phyloP scores from a whole-genome alignment of 495 filamentous ascomycete species.

The Tuber indicum region DNA sequence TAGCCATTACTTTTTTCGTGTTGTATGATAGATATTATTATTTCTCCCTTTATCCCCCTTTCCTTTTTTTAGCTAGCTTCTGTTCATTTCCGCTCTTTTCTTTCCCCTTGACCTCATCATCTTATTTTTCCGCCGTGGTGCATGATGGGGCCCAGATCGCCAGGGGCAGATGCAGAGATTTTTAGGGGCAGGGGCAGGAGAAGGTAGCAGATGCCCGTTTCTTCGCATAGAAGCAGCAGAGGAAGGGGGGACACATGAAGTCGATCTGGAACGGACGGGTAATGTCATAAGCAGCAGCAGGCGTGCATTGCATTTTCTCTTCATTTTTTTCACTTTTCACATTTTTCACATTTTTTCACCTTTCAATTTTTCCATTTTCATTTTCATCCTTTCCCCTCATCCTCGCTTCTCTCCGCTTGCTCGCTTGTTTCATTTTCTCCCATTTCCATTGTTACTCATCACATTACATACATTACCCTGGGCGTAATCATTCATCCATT shows the following conservation, averaged over 20 bases:
- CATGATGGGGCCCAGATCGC: background rate
- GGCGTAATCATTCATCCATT: background rate
- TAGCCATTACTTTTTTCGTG: background rate
- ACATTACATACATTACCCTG: background rate
- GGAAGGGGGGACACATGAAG: background rate
- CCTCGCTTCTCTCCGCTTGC: background rate
- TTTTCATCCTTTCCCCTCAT: too few relatives aligned
- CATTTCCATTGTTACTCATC: background rate
- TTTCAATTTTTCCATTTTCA: background rate
- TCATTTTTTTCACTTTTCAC: background rate
- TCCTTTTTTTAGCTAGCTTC: background rate
- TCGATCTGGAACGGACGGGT: constrained; percentile 1
- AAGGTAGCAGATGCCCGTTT: background rate
- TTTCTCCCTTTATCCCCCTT: background rate
- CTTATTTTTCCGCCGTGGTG: background rate
- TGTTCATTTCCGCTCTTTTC: background rate
- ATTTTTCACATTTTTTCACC: background rate
- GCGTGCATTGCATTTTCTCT: constrained; percentile 5
- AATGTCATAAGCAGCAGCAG: background rate
- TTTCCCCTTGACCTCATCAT: background rate
- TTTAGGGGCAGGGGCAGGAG: background rate
- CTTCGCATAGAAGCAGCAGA: background rate
- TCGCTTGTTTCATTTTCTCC: background rate
- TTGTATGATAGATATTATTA: background rate
- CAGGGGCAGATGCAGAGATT: background rate